Evolutionary conservation across 2,329 filamentous ascomycete genomes (phyloP), one percentile per base, ranked within the genome.

Genomic region (Sarocladium brachiariae): DNA sequence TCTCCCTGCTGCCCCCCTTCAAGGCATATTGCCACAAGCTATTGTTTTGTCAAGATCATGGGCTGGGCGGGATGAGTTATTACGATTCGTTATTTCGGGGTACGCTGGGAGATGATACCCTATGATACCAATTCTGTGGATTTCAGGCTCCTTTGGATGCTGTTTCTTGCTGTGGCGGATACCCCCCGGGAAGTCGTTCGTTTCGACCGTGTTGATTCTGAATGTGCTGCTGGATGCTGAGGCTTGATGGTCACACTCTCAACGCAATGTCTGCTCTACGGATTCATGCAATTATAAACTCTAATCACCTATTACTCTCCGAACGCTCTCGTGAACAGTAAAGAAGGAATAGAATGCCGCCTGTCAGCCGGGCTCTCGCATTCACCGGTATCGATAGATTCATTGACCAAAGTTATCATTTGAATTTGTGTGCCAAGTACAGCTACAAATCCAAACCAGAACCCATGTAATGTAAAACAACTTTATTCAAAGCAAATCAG

Each of bases 71-170:
- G 19, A 23, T 8, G n/a, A n/a, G n/a, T n/a, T n/a, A n/a, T n/a
- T n/a, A n/a, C n/a, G n/a, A n/a, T 11, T 37, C n/a, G 34, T 9
- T 6, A 37, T 37, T 37, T 39, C 37, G 39, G 37, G 24, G 14
- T 14, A 27, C 16, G 39, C 4, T 16, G 43, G 23, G 43, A 47
- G 43, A 47, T 33, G 43, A 47, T 47, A 47, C 43, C 43, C 43
- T 47, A 47, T 47, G 43, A 47, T 47, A 47, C 25, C 25, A 23
- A 45, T 47, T 33, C 9, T 47, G 43, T 31, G 43, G 43, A 47
- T 47, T n/a, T 47, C 43, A 47, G 43, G 43, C 43, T 47, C 25
- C 43, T 47, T 47, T 31, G 27, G 9, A 11, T 27, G 31, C 4
- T 30, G 4, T 31, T 5, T 47, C 21, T 47, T 47, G 27, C 24